These are phyloP conservation scores for Elymus sibiricus DNA, from an alignment of 176 grass and related monocot genomes.

Conservation along the genomic window DNA sequence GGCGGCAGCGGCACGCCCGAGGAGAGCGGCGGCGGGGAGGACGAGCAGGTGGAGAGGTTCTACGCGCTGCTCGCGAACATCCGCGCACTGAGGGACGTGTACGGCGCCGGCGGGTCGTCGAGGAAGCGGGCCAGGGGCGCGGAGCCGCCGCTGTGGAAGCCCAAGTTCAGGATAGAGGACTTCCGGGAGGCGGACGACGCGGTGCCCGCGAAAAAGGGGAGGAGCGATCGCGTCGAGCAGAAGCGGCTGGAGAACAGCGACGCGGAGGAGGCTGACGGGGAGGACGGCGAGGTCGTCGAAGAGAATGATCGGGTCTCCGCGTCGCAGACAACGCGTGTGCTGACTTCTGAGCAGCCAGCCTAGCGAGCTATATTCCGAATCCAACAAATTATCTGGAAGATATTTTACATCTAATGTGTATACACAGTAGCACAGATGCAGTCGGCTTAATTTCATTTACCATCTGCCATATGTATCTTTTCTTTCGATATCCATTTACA, in stretches of 20 bases:
- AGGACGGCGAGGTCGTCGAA: background rate
- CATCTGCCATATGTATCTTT: background rate
- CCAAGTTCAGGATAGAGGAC: constrained; percentile 40
- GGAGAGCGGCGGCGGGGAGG: constrained; percentile 2
- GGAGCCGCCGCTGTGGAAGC: constrained; percentile 30
- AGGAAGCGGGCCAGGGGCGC: constrained; percentile 30
- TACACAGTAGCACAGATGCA: background rate
- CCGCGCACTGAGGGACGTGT: constrained; percentile 15
- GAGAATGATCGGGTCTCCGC: background rate
- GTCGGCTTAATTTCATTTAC: background rate
- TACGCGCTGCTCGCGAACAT: constrained; percentile 47
- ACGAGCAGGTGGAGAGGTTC: constrained; percentile 46
- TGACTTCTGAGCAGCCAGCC: background rate
- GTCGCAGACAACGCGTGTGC: background rate
- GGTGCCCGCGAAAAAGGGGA: background rate
- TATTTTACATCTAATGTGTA: background rate
- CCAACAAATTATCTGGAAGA: background rate
- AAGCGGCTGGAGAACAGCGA: background rate
- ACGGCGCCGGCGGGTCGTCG: background rate
- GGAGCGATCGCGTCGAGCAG: background rate
- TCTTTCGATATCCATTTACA: background rate
- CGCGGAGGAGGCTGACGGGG: background rate
- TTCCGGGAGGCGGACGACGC: background rate
- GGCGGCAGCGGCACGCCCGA: background rate
- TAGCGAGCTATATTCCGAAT: background rate